Conservation (phyloP, 2,329 filamentous ascomycete genomes). For the Shiraia sp. region DNA sequence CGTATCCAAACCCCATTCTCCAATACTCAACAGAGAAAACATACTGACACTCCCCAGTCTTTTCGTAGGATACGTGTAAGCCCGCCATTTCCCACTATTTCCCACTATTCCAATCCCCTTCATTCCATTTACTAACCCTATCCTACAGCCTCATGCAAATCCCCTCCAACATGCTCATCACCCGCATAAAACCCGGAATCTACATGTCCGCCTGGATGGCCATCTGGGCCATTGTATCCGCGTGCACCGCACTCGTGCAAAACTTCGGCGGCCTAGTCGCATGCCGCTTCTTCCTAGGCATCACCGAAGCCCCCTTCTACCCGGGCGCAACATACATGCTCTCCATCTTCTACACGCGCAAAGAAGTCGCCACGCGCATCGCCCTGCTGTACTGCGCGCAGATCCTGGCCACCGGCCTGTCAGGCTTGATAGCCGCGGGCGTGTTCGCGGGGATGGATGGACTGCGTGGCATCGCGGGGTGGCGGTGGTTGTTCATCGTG, state of each 20-base stretch:
- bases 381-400: conserved; percentile 46
- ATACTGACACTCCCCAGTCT: conserved; percentile 34
- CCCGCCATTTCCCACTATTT: too few relatives aligned
- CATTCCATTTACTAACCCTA: too few relatives aligned
- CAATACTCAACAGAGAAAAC: neutral
- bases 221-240: conserved; percentile 43
- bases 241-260: conserved; percentile 37
- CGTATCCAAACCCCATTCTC: conserved; percentile 3
- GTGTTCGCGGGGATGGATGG: conserved; percentile 41
- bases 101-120: too few relatives aligned
- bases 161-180: conserved; percentile 51
- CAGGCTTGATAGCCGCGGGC: conserved; percentile 50
- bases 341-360: conserved; percentile 68
- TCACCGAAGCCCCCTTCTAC: conserved; percentile 52
- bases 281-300: conserved; percentile 35
- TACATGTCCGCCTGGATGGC: conserved; percentile 43
- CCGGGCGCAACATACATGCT: conserved; percentile 66
- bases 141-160: conserved; percentile 41
- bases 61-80: conserved; percentile 55
- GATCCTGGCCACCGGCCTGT: conserved; percentile 47
- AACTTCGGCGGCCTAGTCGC: conserved; percentile 39
- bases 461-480: conserved; percentile 37
- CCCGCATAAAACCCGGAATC: conserved; percentile 34
- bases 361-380: conserved; percentile 46
- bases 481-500: conserved; percentile 47